Conservation (phyloP, 2,329 filamentous ascomycete species). For the Cladosporium velox region DNA sequence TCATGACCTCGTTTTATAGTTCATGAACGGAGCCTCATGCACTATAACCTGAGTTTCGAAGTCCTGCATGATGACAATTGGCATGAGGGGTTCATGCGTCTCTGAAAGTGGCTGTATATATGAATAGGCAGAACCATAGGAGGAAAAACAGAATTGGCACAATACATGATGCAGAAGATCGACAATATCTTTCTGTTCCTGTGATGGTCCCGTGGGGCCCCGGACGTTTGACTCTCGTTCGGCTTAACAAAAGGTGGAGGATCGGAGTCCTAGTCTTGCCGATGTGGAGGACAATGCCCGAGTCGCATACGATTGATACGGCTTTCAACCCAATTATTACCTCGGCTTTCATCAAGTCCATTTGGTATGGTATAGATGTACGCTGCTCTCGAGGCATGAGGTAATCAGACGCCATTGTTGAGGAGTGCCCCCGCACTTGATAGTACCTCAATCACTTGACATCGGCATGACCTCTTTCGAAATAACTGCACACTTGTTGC, state of each 20-base stretch:
- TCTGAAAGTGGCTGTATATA: background rate
- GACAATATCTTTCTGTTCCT: background rate
- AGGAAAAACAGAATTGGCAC: slow-evolving; percentile 3
- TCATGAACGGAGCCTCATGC: background rate
- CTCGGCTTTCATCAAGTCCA: background rate
- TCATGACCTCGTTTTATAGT: background rate
- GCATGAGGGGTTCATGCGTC: slow-evolving; percentile 3
- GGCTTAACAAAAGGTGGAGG: slow-evolving; percentile 10
- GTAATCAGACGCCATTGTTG: background rate
- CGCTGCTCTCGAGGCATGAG: background rate
- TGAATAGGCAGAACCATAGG: background rate
- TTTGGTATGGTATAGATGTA: background rate
- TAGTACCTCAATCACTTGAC: background rate
- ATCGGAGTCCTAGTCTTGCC: background rate
- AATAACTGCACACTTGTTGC: background rate
- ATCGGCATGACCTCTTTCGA: background rate
- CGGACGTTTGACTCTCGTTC: background rate
- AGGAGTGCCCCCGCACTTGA: background rate
- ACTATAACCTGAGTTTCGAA: background rate
- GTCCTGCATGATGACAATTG: background rate
- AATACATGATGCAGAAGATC: background rate
- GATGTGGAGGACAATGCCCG: slow-evolving; percentile 13
- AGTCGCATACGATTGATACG: background rate
- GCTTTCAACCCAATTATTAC: background rate
- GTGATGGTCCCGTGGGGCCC: slow-evolving; percentile 1